A percentile compares a stretch with the other conserved stretches of the same genome.
Conservation (phyloP, 1,284 basidiomycete species). For the Moniliella sp. region DNA sequence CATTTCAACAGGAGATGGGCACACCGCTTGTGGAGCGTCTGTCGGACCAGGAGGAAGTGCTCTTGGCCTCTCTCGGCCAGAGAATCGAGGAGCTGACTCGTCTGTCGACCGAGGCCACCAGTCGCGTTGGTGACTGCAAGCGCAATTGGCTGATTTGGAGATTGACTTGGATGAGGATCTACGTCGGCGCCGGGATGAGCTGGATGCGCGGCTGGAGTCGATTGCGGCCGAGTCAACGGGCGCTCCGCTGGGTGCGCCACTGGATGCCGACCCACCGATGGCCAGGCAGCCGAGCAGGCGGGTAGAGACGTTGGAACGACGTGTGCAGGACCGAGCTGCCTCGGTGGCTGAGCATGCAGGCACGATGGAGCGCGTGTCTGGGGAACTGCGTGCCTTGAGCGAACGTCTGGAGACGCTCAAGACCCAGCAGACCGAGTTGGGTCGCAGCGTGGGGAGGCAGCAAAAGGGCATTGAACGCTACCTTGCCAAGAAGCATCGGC, state of each 20-base stretch:
- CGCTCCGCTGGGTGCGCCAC: background rate
- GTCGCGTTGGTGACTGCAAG: background rate
- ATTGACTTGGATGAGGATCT: constrained; percentile 82
- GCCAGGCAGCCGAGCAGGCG: constrained; percentile 34
- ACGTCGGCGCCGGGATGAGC: constrained; percentile 52
- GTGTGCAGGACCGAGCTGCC: too few species aligned
- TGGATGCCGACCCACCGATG: background rate
- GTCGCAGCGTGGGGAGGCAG: constrained; percentile 58
- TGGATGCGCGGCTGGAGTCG: constrained; percentile 57
- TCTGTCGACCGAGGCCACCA: constrained; percentile 1
- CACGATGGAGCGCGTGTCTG: too few species aligned
- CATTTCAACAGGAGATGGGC: constrained; percentile 51
- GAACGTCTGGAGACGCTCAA: constrained; percentile 54
- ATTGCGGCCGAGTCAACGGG: too few species aligned
- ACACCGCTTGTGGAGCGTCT: constrained; percentile 56
- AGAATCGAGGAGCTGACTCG: constrained; percentile 49
- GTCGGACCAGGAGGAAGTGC: constrained; percentile 52
- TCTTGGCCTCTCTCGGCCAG: too few species aligned
- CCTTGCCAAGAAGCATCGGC: constrained; percentile 66
- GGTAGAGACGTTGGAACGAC: constrained; percentile 46
- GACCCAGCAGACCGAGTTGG: constrained; percentile 61
- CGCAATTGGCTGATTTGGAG: constrained; percentile 48
- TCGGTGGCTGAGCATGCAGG: too few species aligned
- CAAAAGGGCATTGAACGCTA: constrained; percentile 89
- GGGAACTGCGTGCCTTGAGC: constrained; percentile 47